Evolutionary conservation across 2,329 filamentous ascomycete species (phyloP).

Genomic region (Cladosporium velox): DNA sequence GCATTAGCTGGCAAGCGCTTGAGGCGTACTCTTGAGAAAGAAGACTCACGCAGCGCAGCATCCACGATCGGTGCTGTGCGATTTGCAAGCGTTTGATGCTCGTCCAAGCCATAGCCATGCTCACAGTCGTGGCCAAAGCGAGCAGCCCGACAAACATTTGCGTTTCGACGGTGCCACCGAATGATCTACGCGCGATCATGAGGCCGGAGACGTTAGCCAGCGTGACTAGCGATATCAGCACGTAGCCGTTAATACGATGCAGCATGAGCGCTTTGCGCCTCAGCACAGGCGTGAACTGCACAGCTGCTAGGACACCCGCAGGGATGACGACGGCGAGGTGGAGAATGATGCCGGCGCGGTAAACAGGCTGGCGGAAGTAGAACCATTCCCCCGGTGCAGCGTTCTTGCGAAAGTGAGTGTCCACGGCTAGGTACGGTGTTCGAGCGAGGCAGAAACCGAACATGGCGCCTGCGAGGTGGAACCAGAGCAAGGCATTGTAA

Average conservation of each 20-base stretch:
- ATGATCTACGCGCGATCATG: slow-evolving; percentile 54
- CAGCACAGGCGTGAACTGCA: slow-evolving; percentile 48
- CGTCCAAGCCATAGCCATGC: slow-evolving; percentile 52
- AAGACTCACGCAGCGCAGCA: slow-evolving; percentile 50
- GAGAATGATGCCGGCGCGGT: slow-evolving; percentile 44
- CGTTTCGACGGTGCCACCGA: slow-evolving; percentile 57
- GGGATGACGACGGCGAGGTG: slow-evolving; percentile 45
- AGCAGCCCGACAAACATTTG: slow-evolving; percentile 51
- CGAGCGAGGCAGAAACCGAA: slow-evolving; percentile 53
- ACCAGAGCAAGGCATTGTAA: slow-evolving; percentile 59
- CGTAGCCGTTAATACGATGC: slow-evolving; percentile 63
- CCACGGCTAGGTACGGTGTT: slow-evolving; percentile 51
- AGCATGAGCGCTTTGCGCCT: slow-evolving; percentile 53
- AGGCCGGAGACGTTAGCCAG: slow-evolving; percentile 53
- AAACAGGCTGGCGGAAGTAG: slow-evolving; percentile 39
- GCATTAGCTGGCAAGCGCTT: neutral
- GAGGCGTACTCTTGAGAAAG: neutral
- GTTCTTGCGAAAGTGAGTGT: slow-evolving; percentile 28
- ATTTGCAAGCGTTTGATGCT: slow-evolving; percentile 64
- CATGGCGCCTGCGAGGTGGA: slow-evolving; percentile 32
- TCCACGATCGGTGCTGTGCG: slow-evolving; percentile 65
- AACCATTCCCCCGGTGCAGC: slow-evolving; percentile 47
- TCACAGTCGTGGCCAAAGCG: slow-evolving; percentile 48
- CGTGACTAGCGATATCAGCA: slow-evolving; percentile 52
- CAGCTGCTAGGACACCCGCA: slow-evolving; percentile 41